A percentile compares a stretch with the other conserved stretches of the same genome.
Evolutionary conservation across 345 rosid species (phyloP).

Genomic region (Microcos paniculata): DNA sequence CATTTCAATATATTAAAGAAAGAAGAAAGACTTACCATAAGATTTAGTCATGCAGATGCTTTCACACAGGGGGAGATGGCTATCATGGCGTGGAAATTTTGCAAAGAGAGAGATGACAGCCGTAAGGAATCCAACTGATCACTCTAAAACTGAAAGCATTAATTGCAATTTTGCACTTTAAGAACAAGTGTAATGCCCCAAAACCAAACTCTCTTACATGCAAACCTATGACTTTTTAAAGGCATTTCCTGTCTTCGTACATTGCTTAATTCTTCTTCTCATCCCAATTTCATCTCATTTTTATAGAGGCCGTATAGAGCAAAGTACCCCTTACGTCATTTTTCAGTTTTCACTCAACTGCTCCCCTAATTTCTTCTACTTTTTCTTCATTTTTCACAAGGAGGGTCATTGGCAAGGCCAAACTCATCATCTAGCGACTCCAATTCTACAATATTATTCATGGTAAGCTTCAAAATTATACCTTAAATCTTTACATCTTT

Average conservation of each 20-base stretch:
- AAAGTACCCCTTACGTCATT: neutral
- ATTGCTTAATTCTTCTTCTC: neutral
- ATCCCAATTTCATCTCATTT: neutral
- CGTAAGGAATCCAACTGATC: neutral
- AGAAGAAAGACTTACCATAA: no score
- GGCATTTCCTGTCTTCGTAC: neutral
- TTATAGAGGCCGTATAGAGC: neutral
- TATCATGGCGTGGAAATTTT: neutral
- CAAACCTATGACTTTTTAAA: neutral
- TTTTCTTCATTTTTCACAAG: neutral
- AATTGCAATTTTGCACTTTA: neutral
- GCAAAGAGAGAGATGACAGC: neutral
- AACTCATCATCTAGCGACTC: neutral
- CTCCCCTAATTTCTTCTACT: neutral
- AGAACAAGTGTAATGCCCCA: neutral
- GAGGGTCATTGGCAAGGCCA: neutral
- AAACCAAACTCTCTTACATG: conserved; percentile 3
- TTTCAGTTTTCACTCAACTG: neutral
- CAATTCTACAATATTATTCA: neutral
- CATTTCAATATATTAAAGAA: neutral
- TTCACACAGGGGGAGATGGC: neutral
- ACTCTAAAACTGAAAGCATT: neutral
- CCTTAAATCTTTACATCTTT: neutral
- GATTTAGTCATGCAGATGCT: neutral
- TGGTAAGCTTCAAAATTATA: neutral